These are phyloP conservation scores for Cutaneotrichosporon sp. DNA, from an alignment of 1,284 basidiomycete genomes.

Conservation along the genomic window DNA sequence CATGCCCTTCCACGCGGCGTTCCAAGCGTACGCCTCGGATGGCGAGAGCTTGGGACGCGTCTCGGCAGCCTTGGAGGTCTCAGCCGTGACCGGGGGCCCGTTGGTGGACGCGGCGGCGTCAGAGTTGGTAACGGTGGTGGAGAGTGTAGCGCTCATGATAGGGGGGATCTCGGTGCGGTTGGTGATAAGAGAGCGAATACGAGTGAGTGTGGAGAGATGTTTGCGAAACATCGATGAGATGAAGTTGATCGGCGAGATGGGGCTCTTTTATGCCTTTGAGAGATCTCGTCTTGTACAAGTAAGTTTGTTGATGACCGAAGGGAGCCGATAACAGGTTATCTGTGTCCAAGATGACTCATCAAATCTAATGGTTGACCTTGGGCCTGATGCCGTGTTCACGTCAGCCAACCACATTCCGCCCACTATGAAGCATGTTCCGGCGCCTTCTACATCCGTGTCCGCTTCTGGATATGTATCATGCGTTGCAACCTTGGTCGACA, in stretches of 20 bases:
- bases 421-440: neutral
- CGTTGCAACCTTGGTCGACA: neutral
- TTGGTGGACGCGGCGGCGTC: neutral
- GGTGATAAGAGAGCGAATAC: neutral
- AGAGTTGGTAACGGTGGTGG: neutral
- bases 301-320: no score
- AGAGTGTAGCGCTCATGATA: neutral
- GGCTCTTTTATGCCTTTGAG: neutral
- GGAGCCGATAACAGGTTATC: no score
- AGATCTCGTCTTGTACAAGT: no score
- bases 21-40: constrained; percentile 14
- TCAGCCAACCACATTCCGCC: neutral
- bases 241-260: neutral
- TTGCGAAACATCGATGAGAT: neutral
- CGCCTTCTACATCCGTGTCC: neutral
- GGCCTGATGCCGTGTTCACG: neutral
- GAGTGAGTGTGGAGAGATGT: neutral
- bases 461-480: neutral
- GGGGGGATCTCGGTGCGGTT: neutral
- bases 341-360: neutral
- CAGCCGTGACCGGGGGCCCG: neutral
- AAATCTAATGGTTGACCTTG: neutral
- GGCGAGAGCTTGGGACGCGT: neutral
- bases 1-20: constrained; percentile 11
- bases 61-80: neutral